Evolutionary conservation across 148 eudicot species (phyloP).

Genomic region (Beta vulgaris): DNA sequence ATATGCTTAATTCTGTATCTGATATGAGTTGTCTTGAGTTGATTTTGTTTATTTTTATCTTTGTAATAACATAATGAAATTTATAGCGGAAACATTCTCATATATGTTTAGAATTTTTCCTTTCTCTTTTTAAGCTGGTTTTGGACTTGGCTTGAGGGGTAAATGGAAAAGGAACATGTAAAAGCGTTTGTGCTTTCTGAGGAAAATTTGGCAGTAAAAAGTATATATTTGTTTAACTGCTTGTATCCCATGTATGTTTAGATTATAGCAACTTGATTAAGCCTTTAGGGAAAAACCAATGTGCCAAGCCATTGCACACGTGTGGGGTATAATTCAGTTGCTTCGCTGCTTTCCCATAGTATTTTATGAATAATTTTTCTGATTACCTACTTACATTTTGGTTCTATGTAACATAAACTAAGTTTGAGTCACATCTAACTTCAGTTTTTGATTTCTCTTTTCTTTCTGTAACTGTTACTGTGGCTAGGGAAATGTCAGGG

Average conservation of each 20-base stretch:
- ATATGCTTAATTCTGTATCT: too few relatives aligned
- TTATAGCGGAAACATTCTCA: background rate
- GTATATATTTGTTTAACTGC: background rate
- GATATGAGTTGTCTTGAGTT: background rate
- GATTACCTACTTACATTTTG: background rate
- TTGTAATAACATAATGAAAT: conserved; percentile 4
- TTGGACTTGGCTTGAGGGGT: background rate
- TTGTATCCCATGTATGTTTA: background rate
- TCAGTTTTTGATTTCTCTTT: background rate
- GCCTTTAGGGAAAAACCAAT: background rate
- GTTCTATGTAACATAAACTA: background rate
- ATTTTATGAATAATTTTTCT: background rate
- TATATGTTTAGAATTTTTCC: background rate
- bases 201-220: background rate
- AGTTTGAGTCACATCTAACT: background rate
- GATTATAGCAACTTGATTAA: background rate
- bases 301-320: background rate
- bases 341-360: background rate
- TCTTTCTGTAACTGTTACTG: background rate
- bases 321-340: background rate
- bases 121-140: background rate
- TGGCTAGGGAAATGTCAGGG: conserved; percentile 62
- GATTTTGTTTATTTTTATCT: background rate
- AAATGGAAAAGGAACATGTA: background rate
- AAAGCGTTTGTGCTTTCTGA: background rate